A percentile compares a stretch with the other conserved stretches of the same genome.
Conservation (phyloP, 2,329 filamentous ascomycete genomes). For the Amphichorda felina region DNA sequence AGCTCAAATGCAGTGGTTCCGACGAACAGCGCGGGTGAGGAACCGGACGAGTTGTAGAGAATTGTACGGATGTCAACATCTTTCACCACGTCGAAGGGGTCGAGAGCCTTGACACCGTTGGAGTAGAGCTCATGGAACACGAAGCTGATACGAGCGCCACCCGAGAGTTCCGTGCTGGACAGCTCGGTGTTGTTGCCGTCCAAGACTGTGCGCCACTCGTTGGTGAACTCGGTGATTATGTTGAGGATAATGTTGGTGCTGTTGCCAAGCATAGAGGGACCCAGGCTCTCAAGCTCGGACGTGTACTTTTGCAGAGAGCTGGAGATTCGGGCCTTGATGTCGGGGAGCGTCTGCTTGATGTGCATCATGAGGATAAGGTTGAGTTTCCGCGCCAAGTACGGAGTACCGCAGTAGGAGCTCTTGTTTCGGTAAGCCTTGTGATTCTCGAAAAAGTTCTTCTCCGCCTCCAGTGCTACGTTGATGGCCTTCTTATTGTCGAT, state of each 20-base stretch:
- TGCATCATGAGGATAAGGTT: slow-evolving; percentile 99
- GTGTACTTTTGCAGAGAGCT: slow-evolving; percentile 88
- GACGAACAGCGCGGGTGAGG: slow-evolving; percentile 91
- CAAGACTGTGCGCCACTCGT: slow-evolving; percentile 90
- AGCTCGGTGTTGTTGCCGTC: slow-evolving; percentile 96
- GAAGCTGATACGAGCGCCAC: slow-evolving; percentile 95
- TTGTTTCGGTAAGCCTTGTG: slow-evolving; percentile 99
- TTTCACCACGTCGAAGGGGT: slow-evolving; percentile 95
- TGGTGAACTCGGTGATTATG: slow-evolving; percentile 97
- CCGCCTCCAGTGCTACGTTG: slow-evolving; percentile 77
- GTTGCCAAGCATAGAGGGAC: slow-evolving; percentile 92
- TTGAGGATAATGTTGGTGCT: slow-evolving; percentile 93
- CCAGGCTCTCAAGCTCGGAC: slow-evolving; percentile 67
- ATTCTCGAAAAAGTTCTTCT: slow-evolving; percentile 96
- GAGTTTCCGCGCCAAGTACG: slow-evolving; percentile 90
- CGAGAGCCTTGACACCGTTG: slow-evolving; percentile 93
- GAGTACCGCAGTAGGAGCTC: slow-evolving; percentile 95
- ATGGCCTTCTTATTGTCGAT: slow-evolving; percentile 98
- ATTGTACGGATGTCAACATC: slow-evolving; percentile 96
- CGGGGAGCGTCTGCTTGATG: slow-evolving; percentile 97
- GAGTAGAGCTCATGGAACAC: slow-evolving; percentile 98
- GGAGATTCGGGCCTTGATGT: slow-evolving; percentile 96
- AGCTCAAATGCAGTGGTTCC: slow-evolving; percentile 97
- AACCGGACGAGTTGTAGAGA: slow-evolving; percentile 97
- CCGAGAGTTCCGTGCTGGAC: slow-evolving; percentile 86